Percentiles rank a stretch among this genome's conserved stretches.
phyloP scores from a whole-genome alignment of 495 filamentous ascomycete genomes.

The Penicillium cataractarum region DNA sequence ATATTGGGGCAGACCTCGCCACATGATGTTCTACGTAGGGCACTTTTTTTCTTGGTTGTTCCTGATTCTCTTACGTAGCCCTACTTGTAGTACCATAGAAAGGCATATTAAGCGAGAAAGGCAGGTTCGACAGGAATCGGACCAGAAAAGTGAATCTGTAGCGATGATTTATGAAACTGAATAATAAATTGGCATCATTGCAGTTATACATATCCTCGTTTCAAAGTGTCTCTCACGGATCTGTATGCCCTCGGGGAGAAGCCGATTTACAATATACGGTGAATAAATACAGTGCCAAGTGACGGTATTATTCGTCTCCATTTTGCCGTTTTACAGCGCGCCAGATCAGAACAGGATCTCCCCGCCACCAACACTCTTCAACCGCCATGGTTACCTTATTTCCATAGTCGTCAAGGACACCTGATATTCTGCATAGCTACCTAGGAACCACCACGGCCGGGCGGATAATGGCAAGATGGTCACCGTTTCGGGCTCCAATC shows the following conservation, averaged over 20 bases:
- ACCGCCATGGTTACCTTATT: neutral
- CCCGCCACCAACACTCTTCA: neutral
- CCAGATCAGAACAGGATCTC: conserved; percentile 1
- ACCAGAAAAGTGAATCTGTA: neutral
- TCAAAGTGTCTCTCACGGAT: neutral
- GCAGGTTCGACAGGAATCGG: neutral
- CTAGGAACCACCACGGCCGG: neutral
- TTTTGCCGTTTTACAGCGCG: neutral
- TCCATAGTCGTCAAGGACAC: neutral
- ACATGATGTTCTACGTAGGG: neutral
- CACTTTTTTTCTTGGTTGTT: conserved; percentile 3
- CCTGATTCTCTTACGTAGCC: conserved; percentile 9
- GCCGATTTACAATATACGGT: conserved; percentile 12
- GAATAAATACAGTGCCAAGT: neutral
- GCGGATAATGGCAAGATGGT: neutral
- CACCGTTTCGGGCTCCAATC: conserved; percentile 2
- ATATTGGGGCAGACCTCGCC: conserved; percentile 3
- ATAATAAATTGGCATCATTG: neutral
- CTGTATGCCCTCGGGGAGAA: conserved; percentile 9
- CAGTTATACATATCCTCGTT: neutral
- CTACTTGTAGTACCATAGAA: neutral
- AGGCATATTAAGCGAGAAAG: neutral
- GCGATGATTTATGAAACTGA: neutral
- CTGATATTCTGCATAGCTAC: neutral
- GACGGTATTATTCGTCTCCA: neutral